phyloP scores from a whole-genome alignment of 1,139 yeast genomes.

The Yamadazyma siamensis region DNA sequence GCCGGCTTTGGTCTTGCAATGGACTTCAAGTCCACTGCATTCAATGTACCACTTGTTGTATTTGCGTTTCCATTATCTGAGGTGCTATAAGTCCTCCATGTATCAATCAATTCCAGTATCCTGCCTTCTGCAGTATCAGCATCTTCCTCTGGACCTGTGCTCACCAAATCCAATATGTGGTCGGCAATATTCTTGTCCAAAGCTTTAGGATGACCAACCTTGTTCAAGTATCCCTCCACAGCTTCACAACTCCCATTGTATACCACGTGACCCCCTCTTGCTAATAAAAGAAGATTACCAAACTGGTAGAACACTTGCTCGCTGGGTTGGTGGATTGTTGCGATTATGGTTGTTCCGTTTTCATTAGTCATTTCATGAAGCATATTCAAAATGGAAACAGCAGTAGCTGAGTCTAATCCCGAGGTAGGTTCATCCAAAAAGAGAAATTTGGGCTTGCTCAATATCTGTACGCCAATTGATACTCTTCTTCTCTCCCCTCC shows the following conservation, averaged over 20 bases:
- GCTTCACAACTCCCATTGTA: constrained; percentile 51
- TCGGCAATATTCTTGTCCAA: constrained; percentile 68
- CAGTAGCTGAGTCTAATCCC: constrained; percentile 77
- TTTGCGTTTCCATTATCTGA: constrained; percentile 3
- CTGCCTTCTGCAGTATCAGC: constrained; percentile 25
- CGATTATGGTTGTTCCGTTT: constrained; percentile 65
- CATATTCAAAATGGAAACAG: constrained; percentile 63
- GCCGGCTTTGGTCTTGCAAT: constrained; percentile 22
- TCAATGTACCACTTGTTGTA: too few species aligned
- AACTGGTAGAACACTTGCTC: constrained; percentile 59
- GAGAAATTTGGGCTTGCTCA: constrained; percentile 67
- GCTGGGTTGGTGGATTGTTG: constrained; percentile 86
- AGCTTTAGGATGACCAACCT: constrained; percentile 54
- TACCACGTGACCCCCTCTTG: constrained; percentile 70
- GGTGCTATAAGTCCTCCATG: constrained; percentile 27
- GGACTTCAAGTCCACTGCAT: constrained; percentile 17
- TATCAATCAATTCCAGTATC: constrained; percentile 30
- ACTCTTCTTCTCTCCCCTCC: constrained; percentile 88
- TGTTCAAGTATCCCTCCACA: constrained; percentile 40
- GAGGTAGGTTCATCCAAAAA: constrained; percentile 87
- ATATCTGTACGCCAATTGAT: constrained; percentile 73
- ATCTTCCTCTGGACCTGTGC: constrained; percentile 40
- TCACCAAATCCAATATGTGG: constrained; percentile 65
- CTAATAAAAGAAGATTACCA: constrained; percentile 64
- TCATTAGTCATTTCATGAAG: constrained; percentile 52